Base-by-base conservation (phyloP, 805 yeast genomes). In the Dipodascopsis tothii region DNA sequence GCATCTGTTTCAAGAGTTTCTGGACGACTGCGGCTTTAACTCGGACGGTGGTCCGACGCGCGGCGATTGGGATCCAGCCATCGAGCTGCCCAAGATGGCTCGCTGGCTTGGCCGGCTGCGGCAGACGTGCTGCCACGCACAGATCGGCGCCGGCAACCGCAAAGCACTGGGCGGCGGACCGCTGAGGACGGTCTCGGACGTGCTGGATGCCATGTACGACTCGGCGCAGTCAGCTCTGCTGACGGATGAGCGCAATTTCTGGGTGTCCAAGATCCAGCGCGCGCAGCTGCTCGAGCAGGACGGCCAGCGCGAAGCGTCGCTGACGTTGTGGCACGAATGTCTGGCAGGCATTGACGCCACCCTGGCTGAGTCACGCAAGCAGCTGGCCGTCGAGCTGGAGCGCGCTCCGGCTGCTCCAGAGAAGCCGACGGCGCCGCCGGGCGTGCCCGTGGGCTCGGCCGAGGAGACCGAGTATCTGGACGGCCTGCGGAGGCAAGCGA, bases 91-190 rank as follows among this genome's bases (percentile, higher is more conserved):
- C n/a, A 44, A 41, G 27, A 49, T 56, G 79, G 69, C 83, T 40
- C 66, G 66, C 7, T 85, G 95, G 92, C 65, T 90, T 5, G 67
- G 71, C 4, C 68, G 73, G 38, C 63, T 90, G 22, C 69, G 97
- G 27, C 86, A 84, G 56, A 70, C 84, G 0, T 90, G 96, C 55
- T 84, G 92, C 46, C 94, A 85, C 63, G 85, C 95, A 21, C 48
- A 56, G 37, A 43, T 53, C 41, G 64, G 66, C 21, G 39, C 43
- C 1, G 59, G 55, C 3, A 57, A 55, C 28, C 54, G 54, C 30
- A 51, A 52, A 11, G 60, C 63, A 9, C 44, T 59, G 6, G 61
- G 60, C 6, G 59, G 61, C 17, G 57, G 57, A 17, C 57, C 60
- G 16, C 48, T 67, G 22, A 65, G 73, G 41, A 74, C 84, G 0